A percentile compares a stretch with the other conserved stretches of the same genome.
Conservation (phyloP, 208 protist species). For the Angomonas deanei region DNA sequence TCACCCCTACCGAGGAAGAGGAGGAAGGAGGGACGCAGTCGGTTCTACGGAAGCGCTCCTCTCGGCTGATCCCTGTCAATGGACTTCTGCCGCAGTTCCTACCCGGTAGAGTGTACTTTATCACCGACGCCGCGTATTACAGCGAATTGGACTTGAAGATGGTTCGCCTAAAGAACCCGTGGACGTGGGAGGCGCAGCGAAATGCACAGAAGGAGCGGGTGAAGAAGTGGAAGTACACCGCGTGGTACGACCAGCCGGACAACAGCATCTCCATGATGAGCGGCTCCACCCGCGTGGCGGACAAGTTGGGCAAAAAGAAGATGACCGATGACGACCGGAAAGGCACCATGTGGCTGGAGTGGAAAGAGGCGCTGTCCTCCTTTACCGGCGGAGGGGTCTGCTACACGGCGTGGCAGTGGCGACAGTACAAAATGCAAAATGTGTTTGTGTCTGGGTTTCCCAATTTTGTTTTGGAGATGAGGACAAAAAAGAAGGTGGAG, state of each 20-base stretch:
- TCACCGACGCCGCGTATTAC: conserved; percentile 40
- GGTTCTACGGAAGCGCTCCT: conserved; percentile 17
- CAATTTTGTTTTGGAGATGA: conserved; percentile 33
- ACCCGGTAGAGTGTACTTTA: conserved; percentile 63
- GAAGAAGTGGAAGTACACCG: conserved; percentile 38
- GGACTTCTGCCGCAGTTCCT: conserved; percentile 35
- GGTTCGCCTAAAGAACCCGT: conserved; percentile 53
- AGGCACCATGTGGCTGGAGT: conserved; percentile 76
- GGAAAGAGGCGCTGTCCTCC: conserved; percentile 48
- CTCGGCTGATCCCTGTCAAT: conserved; percentile 20
- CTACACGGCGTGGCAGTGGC: conserved; percentile 34
- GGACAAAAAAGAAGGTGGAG: conserved; percentile 22
- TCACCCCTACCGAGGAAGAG: conserved; percentile 19
- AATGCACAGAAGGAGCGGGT: conserved; percentile 8
- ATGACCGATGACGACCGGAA: conserved; percentile 12
- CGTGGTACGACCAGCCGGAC: conserved; percentile 53
- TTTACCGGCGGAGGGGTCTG: conserved; percentile 70
- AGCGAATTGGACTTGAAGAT: conserved; percentile 43
- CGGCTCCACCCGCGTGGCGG: not conserved
- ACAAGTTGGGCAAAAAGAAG: not conserved
- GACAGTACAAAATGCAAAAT: conserved; percentile 39
- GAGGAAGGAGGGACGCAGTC: conserved; percentile 6
- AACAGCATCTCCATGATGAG: conserved; percentile 15
- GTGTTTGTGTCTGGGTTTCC: conserved; percentile 29
- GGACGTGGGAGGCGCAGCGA: conserved; percentile 30